phyloP scores from a whole-genome alignment of 2,329 filamentous ascomycete species.

The Pyricularia pennisetigena region DNA sequence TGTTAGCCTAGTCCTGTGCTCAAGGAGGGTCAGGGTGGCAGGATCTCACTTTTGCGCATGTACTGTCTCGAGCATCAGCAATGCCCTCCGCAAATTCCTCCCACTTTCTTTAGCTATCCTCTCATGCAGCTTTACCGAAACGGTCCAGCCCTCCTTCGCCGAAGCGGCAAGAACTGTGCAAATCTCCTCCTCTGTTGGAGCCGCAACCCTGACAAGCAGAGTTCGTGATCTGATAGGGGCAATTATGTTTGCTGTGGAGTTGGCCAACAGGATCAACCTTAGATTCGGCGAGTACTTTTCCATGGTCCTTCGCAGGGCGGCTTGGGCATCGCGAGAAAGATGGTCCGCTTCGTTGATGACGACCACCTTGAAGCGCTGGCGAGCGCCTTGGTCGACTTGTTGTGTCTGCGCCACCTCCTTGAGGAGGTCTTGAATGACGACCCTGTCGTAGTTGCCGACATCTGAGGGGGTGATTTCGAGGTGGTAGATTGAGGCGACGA shows the following conservation, averaged over 20 bases:
- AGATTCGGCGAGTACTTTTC: conserved; percentile 98
- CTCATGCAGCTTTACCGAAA: conserved; percentile 64
- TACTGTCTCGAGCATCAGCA: conserved; percentile 95
- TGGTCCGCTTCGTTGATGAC: conserved; percentile 99
- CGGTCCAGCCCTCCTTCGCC: conserved; percentile 74
- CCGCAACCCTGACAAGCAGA: conserved; percentile 81
- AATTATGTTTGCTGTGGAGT: conserved; percentile 97
- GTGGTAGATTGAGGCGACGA: conserved; percentile 93
- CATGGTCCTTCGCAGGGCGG: conserved; percentile 90
- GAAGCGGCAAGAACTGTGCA: conserved; percentile 61
- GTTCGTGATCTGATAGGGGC: conserved; percentile 93
- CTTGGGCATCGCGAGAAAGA: conserved; percentile 87
- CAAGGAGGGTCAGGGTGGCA: not conserved
- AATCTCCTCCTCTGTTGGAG: conserved; percentile 79
- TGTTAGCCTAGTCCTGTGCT: not conserved
- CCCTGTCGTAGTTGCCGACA: conserved; percentile 90
- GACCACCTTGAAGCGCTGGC: conserved; percentile 94
- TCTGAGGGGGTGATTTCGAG: conserved; percentile 97
- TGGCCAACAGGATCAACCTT: conserved; percentile 82
- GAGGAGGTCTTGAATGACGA: conserved; percentile 88
- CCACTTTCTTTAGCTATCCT: conserved; percentile 86
- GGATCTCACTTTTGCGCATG: conserved; percentile 83
- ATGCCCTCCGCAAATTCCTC: conserved; percentile 76
- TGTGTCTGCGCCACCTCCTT: conserved; percentile 99
- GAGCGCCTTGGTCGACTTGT: conserved; percentile 88